A percentile compares a stretch with the other conserved stretches of the same genome.
phyloP scores from a whole-genome alignment of 2,329 filamentous ascomycete genomes.

The Chaetomium strumarium region DNA sequence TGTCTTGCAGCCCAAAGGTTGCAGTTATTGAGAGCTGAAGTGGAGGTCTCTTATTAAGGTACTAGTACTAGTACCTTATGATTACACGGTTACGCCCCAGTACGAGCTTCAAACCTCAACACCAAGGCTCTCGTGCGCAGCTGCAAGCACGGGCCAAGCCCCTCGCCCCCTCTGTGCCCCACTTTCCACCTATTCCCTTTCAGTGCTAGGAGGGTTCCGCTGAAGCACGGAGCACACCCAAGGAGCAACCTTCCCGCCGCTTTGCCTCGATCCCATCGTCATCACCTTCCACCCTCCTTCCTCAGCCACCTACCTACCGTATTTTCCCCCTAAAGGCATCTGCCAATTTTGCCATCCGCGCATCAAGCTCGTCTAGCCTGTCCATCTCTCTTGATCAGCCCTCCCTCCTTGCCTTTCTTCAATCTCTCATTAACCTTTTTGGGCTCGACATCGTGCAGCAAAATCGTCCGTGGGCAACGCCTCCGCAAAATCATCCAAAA shows the following conservation, averaged over 20 bases:
- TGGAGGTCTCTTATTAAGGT: no score
- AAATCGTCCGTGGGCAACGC: conserved; percentile 1
- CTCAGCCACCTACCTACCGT: no score
- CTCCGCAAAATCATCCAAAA: neutral
- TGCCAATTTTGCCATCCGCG: conserved; percentile 18
- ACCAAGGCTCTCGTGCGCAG: no score
- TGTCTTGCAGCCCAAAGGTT: no score
- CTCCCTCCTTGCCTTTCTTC: conserved; percentile 23
- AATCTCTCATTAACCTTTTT: conserved; percentile 27
- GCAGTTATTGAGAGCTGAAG: no score
- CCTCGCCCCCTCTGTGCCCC: neutral
- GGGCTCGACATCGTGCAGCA: conserved; percentile 21
- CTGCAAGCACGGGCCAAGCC: no score
- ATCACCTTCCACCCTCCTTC: conserved; percentile 25
- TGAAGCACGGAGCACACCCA: conserved; percentile 14
- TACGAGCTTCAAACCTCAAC: no score
- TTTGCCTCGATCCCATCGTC: conserved; percentile 21
- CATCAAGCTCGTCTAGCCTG: conserved; percentile 8
- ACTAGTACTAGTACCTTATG: no score
- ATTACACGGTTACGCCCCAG: no score
- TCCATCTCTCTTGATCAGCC: conserved; percentile 20
- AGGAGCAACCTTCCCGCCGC: conserved; percentile 18
- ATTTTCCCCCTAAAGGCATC: conserved; percentile 13
- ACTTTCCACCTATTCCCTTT: conserved; percentile 13
- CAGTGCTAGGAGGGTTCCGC: neutral